Base-by-base conservation (phyloP, 129 eudicot genomes). In the Gnaphalium uliginosum region DNA sequence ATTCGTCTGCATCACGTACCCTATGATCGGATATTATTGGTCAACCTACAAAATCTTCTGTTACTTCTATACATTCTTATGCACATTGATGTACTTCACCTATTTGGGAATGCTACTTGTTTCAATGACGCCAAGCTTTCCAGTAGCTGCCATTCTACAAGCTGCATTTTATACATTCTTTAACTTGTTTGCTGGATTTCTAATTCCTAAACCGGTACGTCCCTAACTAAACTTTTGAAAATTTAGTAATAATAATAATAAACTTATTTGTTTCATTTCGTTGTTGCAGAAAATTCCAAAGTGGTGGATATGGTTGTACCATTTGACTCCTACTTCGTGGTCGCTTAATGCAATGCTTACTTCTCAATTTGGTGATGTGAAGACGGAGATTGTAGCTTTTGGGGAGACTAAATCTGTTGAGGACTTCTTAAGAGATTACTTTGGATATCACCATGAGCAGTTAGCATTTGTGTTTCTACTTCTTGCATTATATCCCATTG, bases 251-350 rank as follows among this genome's bases (percentile, higher is more conserved):
- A n/a, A n/a, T n/a, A n/a, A n/a, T n/a, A n/a, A n/a, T n/a, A n/a
- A n/a, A n/a, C n/a, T n/a, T n/a, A n/a, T n/a, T n/a, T n/a, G n/a
- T 4, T 19, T 29, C 27, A 13, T 6, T 33, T 57, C 24, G 43
- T 37, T 37, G 43, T 51, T n/a, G 62, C 88, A 88, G 97, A 79
- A 84, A 75, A 88, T 91, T 70, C 95, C 97, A 0, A 85, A 76
- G 41, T 91, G 95, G 94, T 91, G 97, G 97, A 41, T 84, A 18
- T 91, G 97, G 95, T 33, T 85, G 39, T 90, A 85, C 75, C 85
- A 84, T 59, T 1, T 78, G 2, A 32, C 73, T 26, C 96, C 96
- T 6, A 85, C 89, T 0, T 87, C 89, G 4, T 90, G 96, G 96
- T 76, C 90, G 1, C 75, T 87, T 8, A 81, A 86, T 35, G 93